phyloP scores from a whole-genome alignment of 2,329 filamentous ascomycete genomes.

The Purpureocillium takamizusanense region DNA sequence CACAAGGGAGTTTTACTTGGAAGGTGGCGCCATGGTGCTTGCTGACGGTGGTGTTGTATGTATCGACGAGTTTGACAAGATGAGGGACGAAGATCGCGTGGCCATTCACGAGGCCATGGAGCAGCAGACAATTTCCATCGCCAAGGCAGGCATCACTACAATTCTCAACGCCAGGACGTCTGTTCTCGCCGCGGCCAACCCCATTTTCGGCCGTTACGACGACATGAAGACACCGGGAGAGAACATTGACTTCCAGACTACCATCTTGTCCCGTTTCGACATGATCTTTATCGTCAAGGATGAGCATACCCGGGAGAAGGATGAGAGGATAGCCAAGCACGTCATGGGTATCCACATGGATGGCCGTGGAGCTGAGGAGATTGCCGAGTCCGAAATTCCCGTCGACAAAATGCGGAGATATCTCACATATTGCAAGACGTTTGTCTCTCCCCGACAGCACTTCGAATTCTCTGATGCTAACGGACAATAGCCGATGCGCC shows the following conservation, averaged over 20 bases:
- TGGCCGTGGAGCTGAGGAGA: slow-evolving; percentile 71
- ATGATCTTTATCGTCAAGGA: slow-evolving; percentile 99
- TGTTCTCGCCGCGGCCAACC: slow-evolving; percentile 90
- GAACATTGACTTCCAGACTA: slow-evolving; percentile 99
- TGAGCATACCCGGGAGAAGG: slow-evolving; percentile 80
- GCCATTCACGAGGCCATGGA: slow-evolving; percentile 99
- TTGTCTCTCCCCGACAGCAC: slow-evolving; percentile 25
- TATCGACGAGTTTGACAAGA: slow-evolving; percentile 99
- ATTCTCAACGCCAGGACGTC: slow-evolving; percentile 95
- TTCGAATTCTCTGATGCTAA: slow-evolving; percentile 16
- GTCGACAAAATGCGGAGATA: slow-evolving; percentile 98
- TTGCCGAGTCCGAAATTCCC: slow-evolving; percentile 77
- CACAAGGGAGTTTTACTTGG: slow-evolving; percentile 93
- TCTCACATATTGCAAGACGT: slow-evolving; percentile 94
- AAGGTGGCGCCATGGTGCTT: slow-evolving; percentile 96
- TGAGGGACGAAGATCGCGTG: slow-evolving; percentile 95
- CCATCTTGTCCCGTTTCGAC: slow-evolving; percentile 94
- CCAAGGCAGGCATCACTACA: slow-evolving; percentile 96
- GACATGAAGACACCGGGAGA: slow-evolving; percentile 96
- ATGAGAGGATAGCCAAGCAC: slow-evolving; percentile 90
- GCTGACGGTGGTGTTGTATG: slow-evolving; percentile 95
- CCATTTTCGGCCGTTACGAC: slow-evolving; percentile 95
- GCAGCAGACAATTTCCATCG: slow-evolving; percentile 98
- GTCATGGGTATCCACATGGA: slow-evolving; percentile 98
- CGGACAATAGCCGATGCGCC: slow-evolving; percentile 63